Base-by-base conservation (phyloP, 1,284 basidiomycete genomes). In the Cystobasidium pallidum region DNA sequence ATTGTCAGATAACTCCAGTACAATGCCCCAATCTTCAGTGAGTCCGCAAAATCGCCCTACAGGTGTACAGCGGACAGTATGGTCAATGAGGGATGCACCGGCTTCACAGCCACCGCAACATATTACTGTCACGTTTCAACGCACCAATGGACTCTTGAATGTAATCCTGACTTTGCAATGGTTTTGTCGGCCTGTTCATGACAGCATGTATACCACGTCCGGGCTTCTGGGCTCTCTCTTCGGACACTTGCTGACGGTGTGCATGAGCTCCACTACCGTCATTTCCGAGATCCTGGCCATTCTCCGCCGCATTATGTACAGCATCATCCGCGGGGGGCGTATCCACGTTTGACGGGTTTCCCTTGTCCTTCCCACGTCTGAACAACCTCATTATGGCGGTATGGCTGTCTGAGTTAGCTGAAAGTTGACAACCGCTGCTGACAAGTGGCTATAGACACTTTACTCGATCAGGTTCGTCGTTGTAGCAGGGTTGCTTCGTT, bases 21-120 rank as follows among this genome's bases (percentile, higher is more conserved):
- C 61, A 15, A 51, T 51, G 36, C 41, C 39, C 68, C 68, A 71
- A 39, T 71, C 68, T 57, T 71, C 68, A 36, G 36, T 61, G 17
- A 71, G 58, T 7, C 68, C 68, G 47, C 68, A 71, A 51, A 71
- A 71, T 8, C 68, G 68, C 21, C 68, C 68, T 71, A 21, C 59
- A 24, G 62, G 39, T 28, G 4, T 6, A 17, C 2, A 61, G n/a
- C 13, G n/a, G 13, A 41, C 15, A 36, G 34, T 10, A n/a, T n/a
- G 39, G 21, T 32, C 4, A 8, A 4, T 54, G 24, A 4, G 24
- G n/a, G 8, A 26, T 8, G 19, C 19, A 15, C 43, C 19, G 43
- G 36, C 36, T 26, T 54, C n/a, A 30, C 30, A 13, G 30, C 51
- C 51, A 32, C 36, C 28, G 24, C n/a, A 17, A 11, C 28, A 36